A percentile compares a stretch with the other conserved stretches of the same genome.
These are phyloP conservation scores for Syncephalastrum contaminatum DNA, from an alignment of 371 early-diverging fungal genomes.

Conservation along the genomic window DNA sequence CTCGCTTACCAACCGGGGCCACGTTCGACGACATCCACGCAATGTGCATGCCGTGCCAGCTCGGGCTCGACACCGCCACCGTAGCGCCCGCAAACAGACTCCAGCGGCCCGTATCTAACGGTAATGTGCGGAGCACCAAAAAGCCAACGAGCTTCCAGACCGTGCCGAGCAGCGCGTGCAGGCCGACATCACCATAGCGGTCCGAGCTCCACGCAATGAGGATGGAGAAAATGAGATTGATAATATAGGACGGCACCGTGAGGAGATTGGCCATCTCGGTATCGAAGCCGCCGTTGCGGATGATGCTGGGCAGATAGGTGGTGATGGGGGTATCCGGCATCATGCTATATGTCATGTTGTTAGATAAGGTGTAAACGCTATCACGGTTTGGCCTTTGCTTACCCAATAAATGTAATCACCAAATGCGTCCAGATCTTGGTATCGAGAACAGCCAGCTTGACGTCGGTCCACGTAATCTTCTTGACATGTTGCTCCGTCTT, in stretches of 20 bases:
- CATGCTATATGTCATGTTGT: slow-evolving; percentile 13
- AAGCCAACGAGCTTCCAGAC: slow-evolving; percentile 41
- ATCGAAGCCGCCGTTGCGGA: slow-evolving; percentile 49
- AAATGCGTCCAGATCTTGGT: slow-evolving; percentile 50
- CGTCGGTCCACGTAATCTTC: slow-evolving; percentile 13
- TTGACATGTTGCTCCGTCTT: slow-evolving; percentile 37
- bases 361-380: no score
- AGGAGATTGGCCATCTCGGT: slow-evolving; percentile 48
- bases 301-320: slow-evolving; percentile 49
- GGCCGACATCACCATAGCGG: slow-evolving; percentile 39
- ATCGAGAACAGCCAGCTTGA: slow-evolving; percentile 13
- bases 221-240: slow-evolving; percentile 41
- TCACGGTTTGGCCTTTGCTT: not conserved
- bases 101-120: slow-evolving; percentile 37
- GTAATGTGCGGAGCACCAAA: slow-evolving; percentile 39
- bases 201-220: slow-evolving; percentile 46
- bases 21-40: slow-evolving; percentile 49
- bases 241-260: slow-evolving; percentile 49
- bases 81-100: slow-evolving; percentile 37
- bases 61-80: slow-evolving; percentile 24
- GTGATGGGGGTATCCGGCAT: slow-evolving; percentile 42
- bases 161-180: slow-evolving; percentile 36
- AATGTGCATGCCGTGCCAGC: slow-evolving; percentile 50
- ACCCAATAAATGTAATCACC: slow-evolving; percentile 30
- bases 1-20: slow-evolving; percentile 50